A percentile compares a stretch with the other conserved stretches of the same genome.
Conservation (phyloP, 768 basidiomycete species). For the Atractiella rhizophila region DNA sequence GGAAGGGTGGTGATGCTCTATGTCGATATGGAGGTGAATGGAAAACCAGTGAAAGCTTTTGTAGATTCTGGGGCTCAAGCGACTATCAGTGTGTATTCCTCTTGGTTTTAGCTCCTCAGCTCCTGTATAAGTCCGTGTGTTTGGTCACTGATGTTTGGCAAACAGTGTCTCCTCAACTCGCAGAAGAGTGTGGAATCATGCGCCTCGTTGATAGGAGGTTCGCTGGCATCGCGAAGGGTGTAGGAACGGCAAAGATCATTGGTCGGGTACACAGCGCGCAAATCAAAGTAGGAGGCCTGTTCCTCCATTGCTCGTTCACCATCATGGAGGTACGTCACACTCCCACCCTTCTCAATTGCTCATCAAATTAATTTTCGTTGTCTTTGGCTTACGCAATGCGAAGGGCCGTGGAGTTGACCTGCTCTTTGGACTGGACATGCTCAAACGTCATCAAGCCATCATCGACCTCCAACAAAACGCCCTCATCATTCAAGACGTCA, state of each 20-base stretch:
- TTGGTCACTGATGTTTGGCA: background rate
- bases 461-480: conserved; percentile 78
- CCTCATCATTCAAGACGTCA: conserved; percentile 71
- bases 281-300: conserved; percentile 55
- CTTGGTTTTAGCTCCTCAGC: background rate
- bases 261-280: conserved; percentile 85
- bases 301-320: conserved; percentile 71
- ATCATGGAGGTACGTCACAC: conserved; percentile 94
- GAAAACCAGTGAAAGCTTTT: conserved; percentile 70
- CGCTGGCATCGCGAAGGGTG: conserved; percentile 69
- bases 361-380: background rate
- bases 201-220: conserved; percentile 68
- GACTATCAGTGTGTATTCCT: conserved; percentile 53
- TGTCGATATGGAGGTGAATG: conserved; percentile 78
- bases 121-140: background rate
- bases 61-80: conserved; percentile 94
- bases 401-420: conserved; percentile 79
- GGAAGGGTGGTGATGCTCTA: conserved; percentile 92
- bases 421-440: conserved; percentile 96
- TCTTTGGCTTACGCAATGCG: background rate
- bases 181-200: conserved; percentile 82
- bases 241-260: conserved; percentile 79
- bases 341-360: too few relatives aligned
- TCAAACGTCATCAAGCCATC: conserved; percentile 84
- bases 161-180: conserved; percentile 70